Base-by-base conservation (phyloP, 139 green algal genomes). In the Gonium pectorale region DNA sequence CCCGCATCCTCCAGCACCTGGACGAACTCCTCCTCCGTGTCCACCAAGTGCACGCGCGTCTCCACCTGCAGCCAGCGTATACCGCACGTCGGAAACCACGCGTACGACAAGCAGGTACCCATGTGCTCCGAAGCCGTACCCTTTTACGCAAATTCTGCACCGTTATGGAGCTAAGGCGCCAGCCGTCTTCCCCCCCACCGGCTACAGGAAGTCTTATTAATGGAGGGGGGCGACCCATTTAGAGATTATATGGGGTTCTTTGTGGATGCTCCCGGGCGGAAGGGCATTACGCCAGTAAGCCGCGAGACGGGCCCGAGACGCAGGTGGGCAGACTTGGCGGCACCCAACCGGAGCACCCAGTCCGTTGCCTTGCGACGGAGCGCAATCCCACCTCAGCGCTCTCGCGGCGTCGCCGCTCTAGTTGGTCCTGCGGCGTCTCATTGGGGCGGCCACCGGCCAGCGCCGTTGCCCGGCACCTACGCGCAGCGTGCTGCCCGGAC, bases 401-500 rank as follows among this genome's bases (percentile, higher is more conserved):
- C 83, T 97, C 94, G 19, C 91, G 87, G 40, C 93, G 35, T 7
- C 93, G 87, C 33, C 94, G 89, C 78, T 96, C 69, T 21, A 92
- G 35, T 0, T 87, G 89, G 51, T 96, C 62, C 59, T 96, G 88
- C 19, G 88, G 66, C 0, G 87, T 94, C 70, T 97, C 94, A n/a
- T n/a, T n/a, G n/a, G n/a, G n/a, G n/a, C n/a, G n/a, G n/a, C n/a
- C n/a, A n/a, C n/a, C n/a, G n/a, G n/a, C n/a, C n/a, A n/a, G n/a
- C n/a, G n/a, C n/a, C n/a, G n/a, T n/a, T n/a, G n/a, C n/a, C n/a
- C n/a, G n/a, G n/a, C n/a, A n/a, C n/a, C n/a, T n/a, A n/a, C n/a
- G n/a, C n/a, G n/a, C n/a, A n/a, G n/a, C n/a, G n/a, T n/a, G n/a
- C n/a, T n/a, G n/a, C n/a, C n/a, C n/a, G n/a, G n/a, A n/a, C n/a